Evolutionary conservation across 495 filamentous ascomycete species (phyloP).

Genomic region (Evernia prunastri): DNA sequence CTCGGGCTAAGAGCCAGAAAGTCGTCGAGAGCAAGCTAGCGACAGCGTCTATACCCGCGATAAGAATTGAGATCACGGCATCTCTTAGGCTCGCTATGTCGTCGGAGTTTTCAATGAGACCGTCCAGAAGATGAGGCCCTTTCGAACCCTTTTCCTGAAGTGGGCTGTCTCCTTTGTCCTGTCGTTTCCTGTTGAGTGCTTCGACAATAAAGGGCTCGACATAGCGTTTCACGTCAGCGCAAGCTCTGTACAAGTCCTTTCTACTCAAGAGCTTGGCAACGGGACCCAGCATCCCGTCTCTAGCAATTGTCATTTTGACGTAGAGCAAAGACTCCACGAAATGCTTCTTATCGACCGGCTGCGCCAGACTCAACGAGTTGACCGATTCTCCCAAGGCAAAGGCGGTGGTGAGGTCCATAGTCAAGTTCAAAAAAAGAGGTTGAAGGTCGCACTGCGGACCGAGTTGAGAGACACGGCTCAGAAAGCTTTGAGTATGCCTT

Average conservation of each 20-base stretch:
- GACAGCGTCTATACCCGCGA: conserved; percentile 12
- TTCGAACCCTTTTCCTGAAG: conserved; percentile 6
- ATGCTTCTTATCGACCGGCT: conserved; percentile 18
- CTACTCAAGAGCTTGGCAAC: conserved; percentile 1
- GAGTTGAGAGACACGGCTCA: conserved; percentile 8
- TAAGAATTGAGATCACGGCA: conserved; percentile 20
- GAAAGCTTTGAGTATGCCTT: conserved; percentile 18
- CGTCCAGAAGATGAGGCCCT: conserved; percentile 21
- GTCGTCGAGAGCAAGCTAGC: conserved; percentile 14
- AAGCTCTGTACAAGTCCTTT: conserved; percentile 1
- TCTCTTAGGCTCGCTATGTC: conserved; percentile 7
- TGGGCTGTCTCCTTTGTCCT: not conserved
- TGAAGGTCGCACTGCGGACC: conserved; percentile 19
- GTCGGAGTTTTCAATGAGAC: conserved; percentile 18
- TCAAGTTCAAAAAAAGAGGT: conserved; percentile 13
- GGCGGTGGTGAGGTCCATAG: conserved; percentile 19
- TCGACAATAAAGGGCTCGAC: conserved; percentile 7
- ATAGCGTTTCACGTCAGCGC: conserved; percentile 2
- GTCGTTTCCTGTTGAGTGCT: not conserved
- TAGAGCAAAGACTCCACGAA: conserved; percentile 18
- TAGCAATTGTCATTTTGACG: conserved; percentile 19
- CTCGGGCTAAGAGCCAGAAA: conserved; percentile 8
- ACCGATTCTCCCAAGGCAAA: conserved; percentile 24
- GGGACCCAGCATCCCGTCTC: conserved; percentile 20
- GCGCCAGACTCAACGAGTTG: conserved; percentile 16